Conservation (phyloP, 805 yeast genomes). For the Barnettozyma salicaria region DNA sequence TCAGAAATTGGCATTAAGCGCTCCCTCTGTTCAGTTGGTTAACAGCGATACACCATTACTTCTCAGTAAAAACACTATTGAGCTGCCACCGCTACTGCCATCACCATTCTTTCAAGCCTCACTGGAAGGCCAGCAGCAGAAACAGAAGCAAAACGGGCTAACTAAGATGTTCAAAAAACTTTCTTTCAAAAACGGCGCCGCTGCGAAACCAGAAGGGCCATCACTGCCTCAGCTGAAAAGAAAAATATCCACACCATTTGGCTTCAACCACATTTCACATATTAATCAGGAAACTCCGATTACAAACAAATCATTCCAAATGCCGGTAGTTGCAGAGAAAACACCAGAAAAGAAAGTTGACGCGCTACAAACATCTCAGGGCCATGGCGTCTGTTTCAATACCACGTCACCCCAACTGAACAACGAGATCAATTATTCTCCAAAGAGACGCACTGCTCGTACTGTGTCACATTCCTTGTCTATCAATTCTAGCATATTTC, state of each 20-base stretch:
- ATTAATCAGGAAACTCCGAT: constrained; percentile 27
- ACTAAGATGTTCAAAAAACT: constrained; percentile 29
- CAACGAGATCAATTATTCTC: constrained; percentile 1
- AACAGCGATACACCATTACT: constrained; percentile 32
- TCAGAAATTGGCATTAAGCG: constrained; percentile 28
- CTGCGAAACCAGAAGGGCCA: neutral
- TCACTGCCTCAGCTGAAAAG: constrained; percentile 10
- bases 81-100: constrained; percentile 32
- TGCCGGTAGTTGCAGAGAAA: too few species aligned
- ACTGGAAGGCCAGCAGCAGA: constrained; percentile 5
- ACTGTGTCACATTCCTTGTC: constrained; percentile 20
- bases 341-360: neutral
- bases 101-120: constrained; percentile 17
- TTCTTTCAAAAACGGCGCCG: constrained; percentile 20
- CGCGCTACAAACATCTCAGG: neutral
- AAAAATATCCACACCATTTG: constrained; percentile 35
- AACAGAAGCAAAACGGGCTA: constrained; percentile 22
- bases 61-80: constrained; percentile 30
- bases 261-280: constrained; percentile 36
- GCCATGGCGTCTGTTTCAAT: constrained; percentile 18
- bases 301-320: constrained; percentile 13
- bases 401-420: constrained; percentile 15
- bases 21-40: constrained; percentile 28
- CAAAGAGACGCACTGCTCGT: constrained; percentile 6
- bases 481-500: constrained; percentile 11